These are phyloP conservation scores for Podospora didyma DNA, from an alignment of 495 filamentous ascomycete genomes.

Conservation along the genomic window DNA sequence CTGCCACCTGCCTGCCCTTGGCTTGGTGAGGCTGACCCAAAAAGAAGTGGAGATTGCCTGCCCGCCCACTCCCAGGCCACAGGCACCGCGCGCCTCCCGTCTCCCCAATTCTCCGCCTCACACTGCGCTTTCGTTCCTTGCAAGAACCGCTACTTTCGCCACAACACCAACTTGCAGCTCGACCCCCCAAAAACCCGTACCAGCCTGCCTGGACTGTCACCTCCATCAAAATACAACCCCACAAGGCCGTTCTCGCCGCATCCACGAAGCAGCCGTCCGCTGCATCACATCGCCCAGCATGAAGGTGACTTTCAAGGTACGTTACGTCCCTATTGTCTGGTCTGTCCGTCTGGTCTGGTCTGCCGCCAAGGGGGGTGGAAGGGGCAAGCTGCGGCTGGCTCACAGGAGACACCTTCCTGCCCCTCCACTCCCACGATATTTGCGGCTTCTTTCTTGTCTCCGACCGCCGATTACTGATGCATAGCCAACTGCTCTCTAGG, in stretches of 20 bases:
- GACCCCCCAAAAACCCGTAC: neutral
- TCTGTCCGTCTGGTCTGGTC: too few species aligned
- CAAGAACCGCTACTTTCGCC: slow-evolving; percentile 4
- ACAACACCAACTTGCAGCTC: slow-evolving; percentile 1
- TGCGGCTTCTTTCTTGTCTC: neutral
- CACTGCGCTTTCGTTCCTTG: neutral
- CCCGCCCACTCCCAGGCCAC: too few species aligned
- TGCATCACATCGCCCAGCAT: slow-evolving; percentile 38
- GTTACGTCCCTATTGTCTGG: slow-evolving; percentile 7
- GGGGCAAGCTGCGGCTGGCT: neutral
- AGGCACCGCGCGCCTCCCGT: slow-evolving; percentile 4
- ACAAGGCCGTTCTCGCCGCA: neutral
- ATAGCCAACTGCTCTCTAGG: slow-evolving; percentile 46
- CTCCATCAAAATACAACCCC: neutral
- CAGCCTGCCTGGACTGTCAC: neutral
- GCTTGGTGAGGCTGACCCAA: slow-evolving; percentile 2
- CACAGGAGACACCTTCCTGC: neutral
- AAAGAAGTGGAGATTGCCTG: neutral
- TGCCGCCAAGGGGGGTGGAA: neutral
- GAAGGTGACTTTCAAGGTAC: slow-evolving; percentile 51
- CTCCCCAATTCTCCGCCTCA: slow-evolving; percentile 16
- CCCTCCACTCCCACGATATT: neutral
- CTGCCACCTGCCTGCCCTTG: too few species aligned
- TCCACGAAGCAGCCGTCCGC: slow-evolving; percentile 24
- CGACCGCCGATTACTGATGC: slow-evolving; percentile 24